Evolutionary conservation across 495 filamentous ascomycete species (phyloP).

Genomic region (Tirmania nivea): DNA sequence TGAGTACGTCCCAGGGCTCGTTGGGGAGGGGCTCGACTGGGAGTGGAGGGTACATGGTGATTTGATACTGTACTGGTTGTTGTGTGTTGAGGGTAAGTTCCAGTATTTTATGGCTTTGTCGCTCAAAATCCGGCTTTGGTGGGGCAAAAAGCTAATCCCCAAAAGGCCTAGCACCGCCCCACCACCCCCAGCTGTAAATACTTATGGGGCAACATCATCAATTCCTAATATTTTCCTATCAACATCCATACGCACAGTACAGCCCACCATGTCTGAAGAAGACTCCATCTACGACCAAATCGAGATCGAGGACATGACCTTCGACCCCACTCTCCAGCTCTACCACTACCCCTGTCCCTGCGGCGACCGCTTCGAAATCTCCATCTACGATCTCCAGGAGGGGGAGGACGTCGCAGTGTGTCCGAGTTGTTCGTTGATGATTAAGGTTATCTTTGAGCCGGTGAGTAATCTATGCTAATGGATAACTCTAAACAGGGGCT

Average conservation of each 20-base stretch:
- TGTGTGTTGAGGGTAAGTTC: no score
- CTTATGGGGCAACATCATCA: not conserved
- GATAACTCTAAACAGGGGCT: no score
- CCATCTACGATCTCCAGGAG: constrained; percentile 61
- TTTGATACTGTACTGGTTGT: no score
- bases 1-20: constrained; percentile 60
- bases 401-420: constrained; percentile 85
- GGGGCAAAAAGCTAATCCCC: no score
- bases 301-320: constrained; percentile 98
- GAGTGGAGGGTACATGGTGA: not conserved
- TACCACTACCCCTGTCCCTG: constrained; percentile 95
- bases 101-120: no score
- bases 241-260: not conserved
- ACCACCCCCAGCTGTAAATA: no score
- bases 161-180: no score
- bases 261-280: constrained; percentile 40
- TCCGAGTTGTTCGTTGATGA: constrained; percentile 91
- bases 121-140: no score
- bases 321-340: constrained; percentile 55
- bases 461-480: constrained; percentile 28
- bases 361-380: constrained; percentile 91
- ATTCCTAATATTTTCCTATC: not conserved
- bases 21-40: constrained; percentile 7
- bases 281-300: constrained; percentile 84
- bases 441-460: constrained; percentile 73